phyloP scores from a whole-genome alignment of 805 yeast species.

The Yarrowia sp. region DNA sequence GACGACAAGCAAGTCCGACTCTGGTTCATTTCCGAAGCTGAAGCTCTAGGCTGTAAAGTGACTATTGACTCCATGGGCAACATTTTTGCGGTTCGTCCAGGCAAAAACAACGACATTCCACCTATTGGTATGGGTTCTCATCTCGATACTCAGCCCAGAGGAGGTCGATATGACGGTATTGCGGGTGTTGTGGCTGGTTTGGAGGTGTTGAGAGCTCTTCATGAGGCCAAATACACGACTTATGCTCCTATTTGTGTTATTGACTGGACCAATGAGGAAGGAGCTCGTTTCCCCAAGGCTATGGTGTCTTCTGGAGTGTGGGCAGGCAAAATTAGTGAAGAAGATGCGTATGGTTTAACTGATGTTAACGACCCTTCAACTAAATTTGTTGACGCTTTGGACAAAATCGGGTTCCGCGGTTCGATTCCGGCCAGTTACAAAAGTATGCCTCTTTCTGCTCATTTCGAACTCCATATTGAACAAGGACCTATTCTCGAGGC shows the following conservation, averaged over 20 bases:
- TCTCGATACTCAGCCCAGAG: slow-evolving; percentile 74
- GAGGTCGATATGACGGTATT: slow-evolving; percentile 75
- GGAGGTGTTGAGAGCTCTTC: slow-evolving; percentile 63
- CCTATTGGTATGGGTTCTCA: slow-evolving; percentile 74
- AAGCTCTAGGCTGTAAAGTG: slow-evolving; percentile 54
- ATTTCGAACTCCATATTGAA: slow-evolving; percentile 73
- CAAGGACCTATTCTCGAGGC: slow-evolving; percentile 72
- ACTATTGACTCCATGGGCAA: slow-evolving; percentile 66
- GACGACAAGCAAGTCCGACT: slow-evolving; percentile 63
- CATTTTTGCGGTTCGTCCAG: slow-evolving; percentile 65
- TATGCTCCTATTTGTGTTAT: slow-evolving; percentile 63
- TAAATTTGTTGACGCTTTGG: slow-evolving; percentile 55
- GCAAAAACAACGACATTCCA: slow-evolving; percentile 45
- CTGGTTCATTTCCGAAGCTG: slow-evolving; percentile 59
- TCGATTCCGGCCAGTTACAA: slow-evolving; percentile 47
- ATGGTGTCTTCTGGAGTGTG: slow-evolving; percentile 67
- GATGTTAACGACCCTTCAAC: slow-evolving; percentile 53
- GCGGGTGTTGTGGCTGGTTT: slow-evolving; percentile 66
- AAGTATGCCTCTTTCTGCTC: slow-evolving; percentile 59
- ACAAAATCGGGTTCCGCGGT: slow-evolving; percentile 64
- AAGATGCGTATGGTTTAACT: slow-evolving; percentile 51
- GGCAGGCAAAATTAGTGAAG: slow-evolving; percentile 52
- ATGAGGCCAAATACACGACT: slow-evolving; percentile 58
- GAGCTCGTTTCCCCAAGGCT: slow-evolving; percentile 70
- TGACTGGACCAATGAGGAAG: slow-evolving; percentile 77